Conservation (phyloP, 2,329 filamentous ascomycete genomes). For the Diaporthe sp. region DNA sequence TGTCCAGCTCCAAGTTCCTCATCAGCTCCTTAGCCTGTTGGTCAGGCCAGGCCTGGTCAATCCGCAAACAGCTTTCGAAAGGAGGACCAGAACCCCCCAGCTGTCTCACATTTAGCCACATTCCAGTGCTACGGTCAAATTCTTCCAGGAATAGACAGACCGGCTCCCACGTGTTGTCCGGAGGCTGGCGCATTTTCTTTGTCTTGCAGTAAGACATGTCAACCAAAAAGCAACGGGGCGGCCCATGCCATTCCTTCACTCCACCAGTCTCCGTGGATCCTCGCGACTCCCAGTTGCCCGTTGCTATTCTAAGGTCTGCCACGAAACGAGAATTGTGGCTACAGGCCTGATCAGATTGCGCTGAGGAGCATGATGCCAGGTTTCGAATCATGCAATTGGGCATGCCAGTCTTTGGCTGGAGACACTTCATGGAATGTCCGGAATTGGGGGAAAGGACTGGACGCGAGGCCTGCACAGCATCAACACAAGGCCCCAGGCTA, state of each 20-base stretch:
- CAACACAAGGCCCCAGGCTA: too few relatives aligned
- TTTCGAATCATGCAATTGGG: too few relatives aligned
- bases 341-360: too few relatives aligned
- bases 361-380: too few relatives aligned
- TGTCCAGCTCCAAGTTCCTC: background rate
- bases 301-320: slow-evolving; percentile 14
- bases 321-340: background rate
- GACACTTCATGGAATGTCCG: too few relatives aligned
- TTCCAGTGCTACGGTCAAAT: background rate
- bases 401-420: too few relatives aligned
- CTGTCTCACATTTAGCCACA: slow-evolving; percentile 17
- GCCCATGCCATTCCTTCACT: background rate
- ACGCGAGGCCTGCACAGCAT: too few relatives aligned
- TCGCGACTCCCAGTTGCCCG: background rate
- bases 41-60: background rate
- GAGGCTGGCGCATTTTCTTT: slow-evolving; percentile 7
- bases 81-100: background rate
- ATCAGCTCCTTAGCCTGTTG: background rate
- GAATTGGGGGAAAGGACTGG: too few relatives aligned
- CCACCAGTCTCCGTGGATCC: background rate
- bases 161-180: background rate
- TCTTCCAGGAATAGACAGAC: background rate
- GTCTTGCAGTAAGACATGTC: slow-evolving; percentile 7
- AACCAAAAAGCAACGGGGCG: slow-evolving; percentile 15
- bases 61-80: slow-evolving; percentile 11